These are phyloP conservation scores for Tetrahymena borealis DNA, from an alignment of 73 alveolate genomes.

Conservation along the genomic window DNA sequence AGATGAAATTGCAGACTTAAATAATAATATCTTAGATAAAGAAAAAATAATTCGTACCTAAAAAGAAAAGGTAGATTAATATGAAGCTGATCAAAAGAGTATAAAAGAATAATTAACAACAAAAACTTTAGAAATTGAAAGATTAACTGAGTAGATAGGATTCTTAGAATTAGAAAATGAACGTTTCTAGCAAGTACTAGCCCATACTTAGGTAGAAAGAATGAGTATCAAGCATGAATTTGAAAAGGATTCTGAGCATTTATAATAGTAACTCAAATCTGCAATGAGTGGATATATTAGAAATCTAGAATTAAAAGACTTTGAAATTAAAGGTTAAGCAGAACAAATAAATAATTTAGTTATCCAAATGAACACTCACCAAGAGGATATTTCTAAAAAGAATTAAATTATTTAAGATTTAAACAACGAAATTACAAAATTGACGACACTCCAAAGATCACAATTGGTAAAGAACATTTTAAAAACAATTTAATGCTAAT, in stretches of 20 bases:
- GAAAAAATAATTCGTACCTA: neutral
- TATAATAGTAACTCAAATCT: neutral
- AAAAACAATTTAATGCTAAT: neutral
- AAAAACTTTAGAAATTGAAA: neutral
- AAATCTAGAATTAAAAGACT: neutral
- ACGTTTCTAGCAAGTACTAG: neutral
- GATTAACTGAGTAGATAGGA: neutral
- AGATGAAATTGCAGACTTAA: neutral
- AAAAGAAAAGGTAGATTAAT: neutral
- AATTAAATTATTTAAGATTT: neutral
- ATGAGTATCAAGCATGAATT: neutral
- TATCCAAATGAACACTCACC: neutral
- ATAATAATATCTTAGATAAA: neutral
- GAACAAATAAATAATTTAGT: neutral
- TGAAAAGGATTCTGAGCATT: neutral
- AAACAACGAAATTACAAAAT: neutral
- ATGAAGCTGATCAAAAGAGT: neutral
- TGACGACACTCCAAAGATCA: neutral
- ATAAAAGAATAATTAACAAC: neutral
- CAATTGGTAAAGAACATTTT: neutral
- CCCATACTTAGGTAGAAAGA: neutral
- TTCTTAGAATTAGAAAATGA: neutral
- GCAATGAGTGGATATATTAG: neutral
- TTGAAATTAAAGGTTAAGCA: neutral
- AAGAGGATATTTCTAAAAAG: neutral